Evolutionary conservation across 2,329 filamentous ascomycete species (phyloP), one percentile per base, ranked within the genome.

Genomic region (Aureobasidium namibiae): DNA sequence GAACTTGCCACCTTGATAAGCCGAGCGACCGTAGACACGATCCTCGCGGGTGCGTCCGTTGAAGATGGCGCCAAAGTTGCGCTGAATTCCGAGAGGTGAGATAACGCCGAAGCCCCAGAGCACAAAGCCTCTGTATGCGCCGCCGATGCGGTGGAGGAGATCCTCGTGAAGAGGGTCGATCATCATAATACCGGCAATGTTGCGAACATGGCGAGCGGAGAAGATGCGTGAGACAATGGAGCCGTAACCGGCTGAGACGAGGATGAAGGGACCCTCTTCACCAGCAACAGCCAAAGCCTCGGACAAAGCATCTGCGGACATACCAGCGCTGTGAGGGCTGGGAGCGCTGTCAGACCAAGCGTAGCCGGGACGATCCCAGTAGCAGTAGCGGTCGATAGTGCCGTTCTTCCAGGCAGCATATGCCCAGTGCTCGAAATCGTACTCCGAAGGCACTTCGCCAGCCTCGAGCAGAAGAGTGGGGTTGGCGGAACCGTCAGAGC

Each of bases 141-240:
- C 78, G 6, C 82, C 89, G 2, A 95, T 74, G 6, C 83, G 77
- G 64, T 81, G 75, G 3, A 97, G 83, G 1, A 92, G 81, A 64
- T 95, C 89, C 69, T 99, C 94, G 70, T 97, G 94, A 7, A 95
- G 76, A 1, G 90, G 85, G 67, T 99, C 92, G 65, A 99, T 84
- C 65, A 97, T 78, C 65, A 99, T 81, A 39, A 97, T 76, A 5
- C 91, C 92, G 26, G 80, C 82, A 42, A 97, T 81, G 60, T 89
- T 82, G 60, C 81, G 78, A 50, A 87, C 81, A 69, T 96, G 89
- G 16, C 92, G 86, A 31, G 90, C 87, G 53, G 90, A 89, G 73
- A 99, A 96, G 65, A 99, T 90, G 11, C 92, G 88, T 45, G 88
- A 90, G 70, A 96, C 94, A 53, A 97, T 83, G 57, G 88, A 89